Conservation (phyloP, 805 yeast species). For the Saccharomycopsis malanga region DNA sequence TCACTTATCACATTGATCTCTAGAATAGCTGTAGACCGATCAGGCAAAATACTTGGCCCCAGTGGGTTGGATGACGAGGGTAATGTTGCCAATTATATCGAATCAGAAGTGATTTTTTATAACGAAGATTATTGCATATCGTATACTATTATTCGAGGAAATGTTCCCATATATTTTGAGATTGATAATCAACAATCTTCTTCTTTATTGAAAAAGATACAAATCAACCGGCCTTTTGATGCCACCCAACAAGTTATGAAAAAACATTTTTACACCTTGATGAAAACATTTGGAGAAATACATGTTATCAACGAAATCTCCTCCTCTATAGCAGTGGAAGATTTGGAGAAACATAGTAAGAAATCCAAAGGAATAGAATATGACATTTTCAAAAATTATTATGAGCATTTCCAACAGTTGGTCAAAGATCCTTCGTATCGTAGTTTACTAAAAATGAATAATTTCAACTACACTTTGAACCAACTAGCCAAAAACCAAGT, state of each 20-base stretch:
- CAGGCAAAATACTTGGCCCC: slow-evolving; percentile 79
- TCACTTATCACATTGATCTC: slow-evolving; percentile 67
- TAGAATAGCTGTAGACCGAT: slow-evolving; percentile 82
- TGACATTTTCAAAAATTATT: slow-evolving; percentile 18
- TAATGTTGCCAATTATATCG: slow-evolving; percentile 83
- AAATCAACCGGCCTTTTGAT: slow-evolving; percentile 68
- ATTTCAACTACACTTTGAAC: slow-evolving; percentile 18
- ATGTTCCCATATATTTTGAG: slow-evolving; percentile 94
- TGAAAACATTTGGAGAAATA: slow-evolving; percentile 74
- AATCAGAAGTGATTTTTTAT: slow-evolving; percentile 74
- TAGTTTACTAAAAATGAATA: slow-evolving; percentile 9
- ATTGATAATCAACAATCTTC: slow-evolving; percentile 53
- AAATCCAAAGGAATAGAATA: slow-evolving; percentile 16
- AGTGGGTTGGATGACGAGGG: slow-evolving; percentile 92
- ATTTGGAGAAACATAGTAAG: slow-evolving; percentile 4
- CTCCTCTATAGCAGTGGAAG: slow-evolving; percentile 2
- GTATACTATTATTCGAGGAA: slow-evolving; percentile 81
- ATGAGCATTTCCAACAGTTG: slow-evolving; percentile 17
- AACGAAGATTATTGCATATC: slow-evolving; percentile 49
- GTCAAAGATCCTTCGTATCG: slow-evolving; percentile 6
- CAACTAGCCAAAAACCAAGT: slow-evolving; percentile 7
- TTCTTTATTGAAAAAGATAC: slow-evolving; percentile 66
- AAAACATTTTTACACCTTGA: slow-evolving; percentile 66
- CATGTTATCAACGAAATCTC: slow-evolving; percentile 32
- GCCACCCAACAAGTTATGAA: slow-evolving; percentile 85